phyloP scores from a whole-genome alignment of 2,329 filamentous ascomycete genomes.

The Bipolaris victoriae region DNA sequence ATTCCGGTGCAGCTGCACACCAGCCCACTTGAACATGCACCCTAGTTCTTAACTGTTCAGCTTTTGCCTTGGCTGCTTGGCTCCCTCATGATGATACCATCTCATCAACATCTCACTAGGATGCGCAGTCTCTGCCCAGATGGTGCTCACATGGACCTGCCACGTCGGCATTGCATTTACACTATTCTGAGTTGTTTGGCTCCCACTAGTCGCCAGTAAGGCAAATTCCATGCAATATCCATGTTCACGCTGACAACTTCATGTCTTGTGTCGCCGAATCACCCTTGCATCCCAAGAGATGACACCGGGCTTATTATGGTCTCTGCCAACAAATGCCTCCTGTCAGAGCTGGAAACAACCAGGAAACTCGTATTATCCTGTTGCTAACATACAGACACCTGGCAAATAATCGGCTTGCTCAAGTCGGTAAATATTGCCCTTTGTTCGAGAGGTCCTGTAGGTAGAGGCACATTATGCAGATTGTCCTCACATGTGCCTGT shows the following conservation, averaged over 20 bases:
- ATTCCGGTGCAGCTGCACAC: constrained; percentile 1
- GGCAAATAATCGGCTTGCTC: background rate
- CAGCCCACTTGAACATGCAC: background rate
- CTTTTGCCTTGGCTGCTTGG: background rate
- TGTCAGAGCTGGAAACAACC: too few relatives aligned
- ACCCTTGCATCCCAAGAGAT: background rate
- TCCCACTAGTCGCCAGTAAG: background rate
- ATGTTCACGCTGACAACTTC: background rate
- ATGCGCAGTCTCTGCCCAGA: too few relatives aligned
- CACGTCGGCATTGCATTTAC: background rate
- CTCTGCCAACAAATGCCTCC: background rate
- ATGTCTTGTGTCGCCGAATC: background rate
- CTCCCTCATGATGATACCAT: background rate
- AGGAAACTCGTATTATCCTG: background rate
- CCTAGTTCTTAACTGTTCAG: background rate
- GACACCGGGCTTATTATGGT: background rate
- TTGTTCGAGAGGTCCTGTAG: too few relatives aligned
- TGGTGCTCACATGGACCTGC: too few relatives aligned
- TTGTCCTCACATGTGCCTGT: too few relatives aligned
- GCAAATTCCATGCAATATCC: background rate
- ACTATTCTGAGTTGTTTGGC: background rate
- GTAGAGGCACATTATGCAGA: too few relatives aligned
- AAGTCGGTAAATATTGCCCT: too few relatives aligned
- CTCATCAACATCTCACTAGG: background rate
- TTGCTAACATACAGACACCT: background rate